A percentile compares a stretch with the other conserved stretches of the same genome.
Conservation (phyloP, 2,329 filamentous ascomycete genomes). For the Venturia carpophila region DNA sequence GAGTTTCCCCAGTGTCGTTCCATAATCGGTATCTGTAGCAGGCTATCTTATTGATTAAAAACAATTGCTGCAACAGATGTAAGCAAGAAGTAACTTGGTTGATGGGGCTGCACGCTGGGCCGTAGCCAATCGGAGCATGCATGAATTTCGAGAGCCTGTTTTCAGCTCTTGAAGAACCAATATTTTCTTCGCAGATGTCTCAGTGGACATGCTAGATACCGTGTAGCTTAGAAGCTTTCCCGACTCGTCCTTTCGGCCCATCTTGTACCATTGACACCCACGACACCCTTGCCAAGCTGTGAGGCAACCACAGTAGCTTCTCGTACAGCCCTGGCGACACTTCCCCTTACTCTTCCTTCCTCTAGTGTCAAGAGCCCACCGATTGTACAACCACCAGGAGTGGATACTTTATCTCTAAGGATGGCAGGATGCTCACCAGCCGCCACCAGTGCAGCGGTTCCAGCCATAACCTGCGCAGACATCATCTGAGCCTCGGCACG, state of each 20-base stretch:
- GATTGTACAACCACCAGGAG: conserved; percentile 71
- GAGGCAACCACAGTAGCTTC: conserved; percentile 64
- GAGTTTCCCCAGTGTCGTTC: no score
- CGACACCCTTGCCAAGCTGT: conserved; percentile 43
- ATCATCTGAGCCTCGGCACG: conserved; percentile 65
- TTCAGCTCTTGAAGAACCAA: no score
- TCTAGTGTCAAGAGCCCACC: conserved; percentile 65
- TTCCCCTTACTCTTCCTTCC: conserved; percentile 61
- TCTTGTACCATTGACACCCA: conserved; percentile 18
- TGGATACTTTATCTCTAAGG: conserved; percentile 67
- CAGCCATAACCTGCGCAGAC: conserved; percentile 72
- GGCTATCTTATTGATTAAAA: no score
- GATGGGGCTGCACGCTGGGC: no score
- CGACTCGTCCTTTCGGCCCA: conserved; percentile 11
- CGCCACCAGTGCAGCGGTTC: conserved; percentile 61
- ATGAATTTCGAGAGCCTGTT: no score
- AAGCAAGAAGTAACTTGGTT: no score
- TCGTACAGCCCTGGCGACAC: conserved; percentile 58
- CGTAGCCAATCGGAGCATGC: no score
- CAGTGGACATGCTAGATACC: no score
- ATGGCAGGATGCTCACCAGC: conserved; percentile 67
- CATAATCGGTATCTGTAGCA: no score
- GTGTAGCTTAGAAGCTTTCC: conserved; percentile 3
- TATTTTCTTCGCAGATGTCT: no score
- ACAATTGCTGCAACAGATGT: no score